Evolutionary conservation across 805 yeast species (phyloP), one percentile per base, ranked within the genome.

Genomic region (Myxozyma neglecta): DNA sequence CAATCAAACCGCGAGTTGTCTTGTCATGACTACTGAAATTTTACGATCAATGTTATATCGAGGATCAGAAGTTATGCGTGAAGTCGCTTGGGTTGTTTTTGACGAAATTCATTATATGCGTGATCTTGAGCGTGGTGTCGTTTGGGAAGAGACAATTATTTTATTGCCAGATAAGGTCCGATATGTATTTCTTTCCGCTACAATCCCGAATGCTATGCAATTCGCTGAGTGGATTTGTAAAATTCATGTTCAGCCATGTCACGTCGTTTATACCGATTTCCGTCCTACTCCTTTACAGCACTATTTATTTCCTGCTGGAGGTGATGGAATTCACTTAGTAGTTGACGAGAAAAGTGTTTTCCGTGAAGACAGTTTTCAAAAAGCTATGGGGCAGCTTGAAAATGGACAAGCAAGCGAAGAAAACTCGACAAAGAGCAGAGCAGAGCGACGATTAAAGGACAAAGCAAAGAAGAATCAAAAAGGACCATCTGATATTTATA

Each of bases 21-120:
- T 94, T 67, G 97, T 94, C 54, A 94, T 94, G 99, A 94, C 99
- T 20, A 94, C 99, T 0, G 99, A 94, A 77, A 96, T 94, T 87
- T 80, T 94, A 70, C 80, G 99, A 72, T 87, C 96, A 61, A 94
- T 94, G 99, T 81, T 94, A 47, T 94, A 94, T 74, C 82, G 98
- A 74, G 99, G 99, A 65, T 90, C 97, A 13, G 99, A 94, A 74
- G 87, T 96, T 51, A 92, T 94, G 93, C 83, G 99, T 75, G 99
- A 94, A 80, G 98, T 94, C 46, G 97, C 97, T 0, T 94, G 97
- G 97, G 99, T 94, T 54, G 86, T 94, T 44, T 94, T 94, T 68
- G 99, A 94, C 76, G 99, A 94, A 74, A 97, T 94, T 50, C 99
- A 94, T 77, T 94, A 94, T 76, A 94, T 94, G 96, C 86, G 97